A percentile compares a stretch with the other conserved stretches of the same genome.
Evolutionary conservation across 495 filamentous ascomycete genomes (phyloP).

Genomic region (Aspergillus mulundensis): DNA sequence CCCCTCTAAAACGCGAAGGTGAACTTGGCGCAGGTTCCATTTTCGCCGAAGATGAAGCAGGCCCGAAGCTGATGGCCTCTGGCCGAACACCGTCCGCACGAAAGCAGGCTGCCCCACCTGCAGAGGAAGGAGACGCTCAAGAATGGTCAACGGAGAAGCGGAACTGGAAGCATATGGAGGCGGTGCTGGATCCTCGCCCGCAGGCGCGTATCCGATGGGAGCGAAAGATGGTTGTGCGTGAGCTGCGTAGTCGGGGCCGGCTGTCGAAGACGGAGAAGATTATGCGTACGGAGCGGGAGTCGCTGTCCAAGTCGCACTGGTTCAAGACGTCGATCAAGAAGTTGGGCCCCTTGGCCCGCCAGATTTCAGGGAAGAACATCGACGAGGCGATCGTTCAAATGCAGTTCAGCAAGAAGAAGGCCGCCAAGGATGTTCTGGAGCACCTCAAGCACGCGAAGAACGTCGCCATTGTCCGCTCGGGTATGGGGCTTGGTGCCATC

Average conservation of each 20-base stretch:
- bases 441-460: constrained; percentile 76
- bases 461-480: constrained; percentile 67
- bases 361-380: constrained; percentile 87
- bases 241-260: constrained; percentile 62
- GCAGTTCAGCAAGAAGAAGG: constrained; percentile 92
- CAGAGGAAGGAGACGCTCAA: constrained; percentile 14
- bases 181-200: constrained; percentile 67
- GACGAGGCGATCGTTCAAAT: constrained; percentile 93
- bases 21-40: constrained; percentile 38
- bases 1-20: constrained; percentile 34
- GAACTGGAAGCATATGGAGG: constrained; percentile 46
- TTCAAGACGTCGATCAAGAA: constrained; percentile 87
- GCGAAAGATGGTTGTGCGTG: constrained; percentile 73
- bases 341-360: constrained; percentile 72
- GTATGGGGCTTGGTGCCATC: constrained; percentile 73
- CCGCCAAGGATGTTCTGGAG: constrained; percentile 69
- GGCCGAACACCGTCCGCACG: constrained; percentile 29
- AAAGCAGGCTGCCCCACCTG: constrained; percentile 11
- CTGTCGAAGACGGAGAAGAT: constrained; percentile 60
- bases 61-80: constrained; percentile 20
- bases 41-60: constrained; percentile 36
- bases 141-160: constrained; percentile 36
- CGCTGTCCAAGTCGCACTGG: constrained; percentile 56
- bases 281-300: constrained; percentile 68
- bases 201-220: constrained; percentile 64